phyloP scores from a whole-genome alignment of 768 basidiomycete genomes.

The Tricholoma flavovirens region DNA sequence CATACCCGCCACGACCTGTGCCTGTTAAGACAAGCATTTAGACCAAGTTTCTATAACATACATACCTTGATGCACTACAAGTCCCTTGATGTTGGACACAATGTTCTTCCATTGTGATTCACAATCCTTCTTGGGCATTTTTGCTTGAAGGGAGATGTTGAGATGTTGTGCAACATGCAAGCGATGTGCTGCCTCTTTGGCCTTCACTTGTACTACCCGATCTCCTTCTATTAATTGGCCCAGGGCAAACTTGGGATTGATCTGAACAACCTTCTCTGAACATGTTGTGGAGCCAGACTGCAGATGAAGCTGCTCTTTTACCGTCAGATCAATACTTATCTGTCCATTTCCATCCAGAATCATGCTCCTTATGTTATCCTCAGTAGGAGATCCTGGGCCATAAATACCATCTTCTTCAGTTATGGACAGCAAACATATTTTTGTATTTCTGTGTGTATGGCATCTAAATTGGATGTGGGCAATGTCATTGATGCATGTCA shows the following conservation, averaged over 20 bases:
- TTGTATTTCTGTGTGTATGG: too few species aligned
- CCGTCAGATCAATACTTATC: background rate
- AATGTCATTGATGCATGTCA: too few species aligned
- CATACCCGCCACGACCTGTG: too few species aligned
- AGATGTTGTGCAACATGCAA: conserved; percentile 6
- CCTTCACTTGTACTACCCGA: background rate
- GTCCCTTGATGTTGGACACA: background rate
- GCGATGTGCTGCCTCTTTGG: conserved; percentile 10
- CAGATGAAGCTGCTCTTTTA: background rate
- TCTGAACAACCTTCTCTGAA: background rate
- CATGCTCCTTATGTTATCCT: background rate
- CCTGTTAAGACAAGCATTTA: background rate
- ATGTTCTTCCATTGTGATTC: conserved; percentile 8
- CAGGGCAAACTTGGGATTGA: conserved; percentile 1
- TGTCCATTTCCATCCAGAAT: background rate
- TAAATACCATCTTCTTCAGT: too few species aligned
- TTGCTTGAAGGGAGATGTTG: background rate
- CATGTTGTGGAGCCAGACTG: background rate
- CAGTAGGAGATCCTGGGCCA: background rate
- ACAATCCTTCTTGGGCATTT: background rate
- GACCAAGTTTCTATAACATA: background rate
- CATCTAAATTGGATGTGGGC: too few species aligned
- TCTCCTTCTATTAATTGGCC: background rate
- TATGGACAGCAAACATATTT: too few species aligned
- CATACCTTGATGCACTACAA: background rate